Base-by-base conservation (phyloP, 2,329 filamentous ascomycete genomes). In the Stagonosporopsis tanaceti region DNA sequence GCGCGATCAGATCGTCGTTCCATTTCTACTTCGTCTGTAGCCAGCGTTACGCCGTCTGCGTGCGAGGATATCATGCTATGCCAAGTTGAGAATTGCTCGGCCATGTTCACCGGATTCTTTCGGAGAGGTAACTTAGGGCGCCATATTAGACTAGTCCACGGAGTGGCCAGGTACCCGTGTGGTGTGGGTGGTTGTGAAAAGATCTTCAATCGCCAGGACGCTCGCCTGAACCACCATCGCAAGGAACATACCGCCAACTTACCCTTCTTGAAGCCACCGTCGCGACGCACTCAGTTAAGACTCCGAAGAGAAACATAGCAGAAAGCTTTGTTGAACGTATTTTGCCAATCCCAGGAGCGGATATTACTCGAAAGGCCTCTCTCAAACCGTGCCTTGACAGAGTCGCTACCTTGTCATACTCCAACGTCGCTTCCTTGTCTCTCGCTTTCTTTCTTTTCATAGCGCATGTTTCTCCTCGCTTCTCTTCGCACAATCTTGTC, bases 211-310 rank as follows among this genome's bases (percentile, higher is more conserved):
- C 28, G 48, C 24, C 9, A 32, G 6, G 48, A 51, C 35, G 48
- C 48, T 6, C 48, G 39, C 14, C 32, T 44, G 14, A 51, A 51
- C 22, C 48, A 51, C 25, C 32, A 44, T n/a, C 39, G 48, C 15
- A 44, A 38, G 30, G 4, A 17, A 6, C 48, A 42, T 30, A 3
- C 27, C 4, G 8, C 11, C 7, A 20, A 32, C n/a, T 6, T 44
- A 6, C 40, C 25, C 2, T 17, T 15, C 6, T 7, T 44, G 2
- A 44, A 30, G n/a, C 25, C 40, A 17, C 25, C 25, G 6, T 28
- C 15, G 5, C 25, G 5, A n/a, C 40, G 40, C 32, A 34, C 15
- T 6, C 14, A 15, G 20, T n/a, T n/a, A 27, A 15, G n/a, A 17
- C 9, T 4, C 30, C 40, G 11, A 32, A 32, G 30, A 14, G 3